Evolutionary conservation across 306 rosid genomes (phyloP), one percentile per base, ranked within the genome.

Genomic region (Malus orientalis): DNA sequence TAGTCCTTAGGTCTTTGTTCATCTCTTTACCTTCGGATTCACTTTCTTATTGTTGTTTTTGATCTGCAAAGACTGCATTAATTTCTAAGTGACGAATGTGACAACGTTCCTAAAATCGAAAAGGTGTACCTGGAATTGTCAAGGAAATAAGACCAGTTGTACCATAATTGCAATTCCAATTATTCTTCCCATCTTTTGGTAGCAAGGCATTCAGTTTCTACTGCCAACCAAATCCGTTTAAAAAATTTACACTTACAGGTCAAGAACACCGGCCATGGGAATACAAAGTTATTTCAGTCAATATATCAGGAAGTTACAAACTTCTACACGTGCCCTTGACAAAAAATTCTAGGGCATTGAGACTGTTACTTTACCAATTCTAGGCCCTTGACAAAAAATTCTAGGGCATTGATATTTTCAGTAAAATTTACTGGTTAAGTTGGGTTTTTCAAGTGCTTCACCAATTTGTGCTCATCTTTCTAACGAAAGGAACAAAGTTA

Each of bases 401-500:
- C 27, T 25, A 1, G 36, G 66, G 66, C 19, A 61, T 44, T 27
- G 49, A 71, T 30, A 6, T 38, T 38, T 20, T 54, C 64, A 32
- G 63, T 71, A 5, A 58, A 58, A 11, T 70, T 11, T 20, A 71
- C n/a, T 3, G 64, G 76, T 72, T 72, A 72, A 22, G 8, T 55
- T 0, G 36, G 33, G 54, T 55, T n/a, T 30, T 55, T 73, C 16
- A 23, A 55, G 42, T 2, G 66, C 76, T 38, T 74, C 62, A 61
- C 70, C 33, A 14, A 44, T 69, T 74, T 44, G 57, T 13, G 84
- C 82, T 68, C 82, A 83, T 80, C 71, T 69, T 73, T 55, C 8
- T 69, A 45, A 80, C 81, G 27, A 76, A 84, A 25, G 82, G 87
- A 42, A 84, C 80, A 2, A 84, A 84, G 74, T 76, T 84, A 30